Evolutionary conservation across 495 filamentous ascomycete genomes (phyloP), one percentile per base, ranked within the genome.

Genomic region (Thermothielavioides terrestris): DNA sequence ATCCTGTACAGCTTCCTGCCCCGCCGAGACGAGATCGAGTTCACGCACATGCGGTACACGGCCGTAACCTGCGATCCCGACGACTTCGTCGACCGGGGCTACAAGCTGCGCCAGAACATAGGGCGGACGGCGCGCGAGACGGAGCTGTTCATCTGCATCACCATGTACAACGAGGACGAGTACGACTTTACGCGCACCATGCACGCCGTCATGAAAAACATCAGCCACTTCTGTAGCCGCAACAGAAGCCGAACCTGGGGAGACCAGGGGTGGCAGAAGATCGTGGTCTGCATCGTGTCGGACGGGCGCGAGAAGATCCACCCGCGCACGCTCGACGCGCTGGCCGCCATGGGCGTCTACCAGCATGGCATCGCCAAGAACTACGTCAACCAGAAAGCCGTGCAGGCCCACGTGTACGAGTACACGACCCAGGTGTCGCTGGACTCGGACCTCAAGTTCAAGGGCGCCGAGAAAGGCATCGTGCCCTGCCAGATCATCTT

Each of bases 41-140:
- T 97, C 64, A 99, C 94, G 1, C 91, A 99, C 64, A 97, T 97
- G 94, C 85, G 94, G n/a, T 99, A 99, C 62, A 97, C 94, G 26
- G 94, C 94, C n/a, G 92, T 95, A 30, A 99, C 94, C 1, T 96
- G 91, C 61, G 94, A 99, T 62, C 94, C 94, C 0, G 90, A 97
- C 63, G 90, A 99, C 60, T 99, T 94, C 55, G 83, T 86, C 0
- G 73, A 79, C 14, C 75, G 81, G 42, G 91, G 92, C 0, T 99
- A 97, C 71, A 92, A 94, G 65, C 66, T 99, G 58, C 84, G 94
- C n/a, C 94, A 97, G 67, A 90, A 94, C 63, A 87, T 97, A 48
- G 87, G 88, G 5, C 78, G 68, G 44, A 96, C 88, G 0, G 70
- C 79, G 28, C 78, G 94, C 50, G 92, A 99, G 64, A 99, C 94